Percentiles rank a stretch among this genome's conserved stretches.
These are phyloP conservation scores for Chlorella sp. DNA, from an alignment of 139 green algal genomes.

Conservation along the genomic window DNA sequence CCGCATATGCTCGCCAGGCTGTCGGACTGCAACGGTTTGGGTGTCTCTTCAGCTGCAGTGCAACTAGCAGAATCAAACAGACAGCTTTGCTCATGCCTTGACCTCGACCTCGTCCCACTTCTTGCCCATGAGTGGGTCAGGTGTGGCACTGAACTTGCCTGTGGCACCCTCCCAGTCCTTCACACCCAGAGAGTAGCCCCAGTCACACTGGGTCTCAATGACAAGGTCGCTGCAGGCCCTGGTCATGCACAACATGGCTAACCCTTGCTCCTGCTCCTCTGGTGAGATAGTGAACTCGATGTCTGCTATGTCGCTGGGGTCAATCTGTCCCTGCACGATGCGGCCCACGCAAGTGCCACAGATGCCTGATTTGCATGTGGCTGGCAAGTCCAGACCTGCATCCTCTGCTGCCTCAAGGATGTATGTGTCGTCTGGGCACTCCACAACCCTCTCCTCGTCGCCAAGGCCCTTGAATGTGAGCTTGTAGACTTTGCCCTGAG, in stretches of 20 bases:
- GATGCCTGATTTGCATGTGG: slow-evolving; percentile 76
- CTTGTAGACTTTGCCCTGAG: no score
- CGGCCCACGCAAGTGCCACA: slow-evolving; percentile 79
- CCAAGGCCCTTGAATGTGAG: no score
- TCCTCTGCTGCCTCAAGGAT: slow-evolving; percentile 58
- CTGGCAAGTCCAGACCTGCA: slow-evolving; percentile 81
- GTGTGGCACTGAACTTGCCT: slow-evolving; percentile 46
- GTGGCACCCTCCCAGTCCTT: slow-evolving; percentile 84
- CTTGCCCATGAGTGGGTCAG: slow-evolving; percentile 50
- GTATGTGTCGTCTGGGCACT: no score
- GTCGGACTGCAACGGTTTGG: no score
- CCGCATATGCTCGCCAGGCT: no score
- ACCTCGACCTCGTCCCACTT: slow-evolving; percentile 30
- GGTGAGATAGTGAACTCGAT: slow-evolving; percentile 73
- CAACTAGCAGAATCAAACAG: no score
- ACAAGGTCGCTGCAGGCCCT: slow-evolving; percentile 58
- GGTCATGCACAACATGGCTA: slow-evolving; percentile 87
- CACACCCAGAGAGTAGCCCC: slow-evolving; percentile 80
- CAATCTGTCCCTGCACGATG: slow-evolving; percentile 59
- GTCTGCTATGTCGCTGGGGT: slow-evolving; percentile 82
- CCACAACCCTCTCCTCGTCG: no score
- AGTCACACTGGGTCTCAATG: slow-evolving; percentile 91
- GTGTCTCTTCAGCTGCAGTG: no score
- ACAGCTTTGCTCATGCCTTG: no score
- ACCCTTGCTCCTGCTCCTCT: slow-evolving; percentile 73